These are phyloP conservation scores for Asterophora parasitica DNA, from an alignment of 768 basidiomycete genomes.

Conservation along the genomic window DNA sequence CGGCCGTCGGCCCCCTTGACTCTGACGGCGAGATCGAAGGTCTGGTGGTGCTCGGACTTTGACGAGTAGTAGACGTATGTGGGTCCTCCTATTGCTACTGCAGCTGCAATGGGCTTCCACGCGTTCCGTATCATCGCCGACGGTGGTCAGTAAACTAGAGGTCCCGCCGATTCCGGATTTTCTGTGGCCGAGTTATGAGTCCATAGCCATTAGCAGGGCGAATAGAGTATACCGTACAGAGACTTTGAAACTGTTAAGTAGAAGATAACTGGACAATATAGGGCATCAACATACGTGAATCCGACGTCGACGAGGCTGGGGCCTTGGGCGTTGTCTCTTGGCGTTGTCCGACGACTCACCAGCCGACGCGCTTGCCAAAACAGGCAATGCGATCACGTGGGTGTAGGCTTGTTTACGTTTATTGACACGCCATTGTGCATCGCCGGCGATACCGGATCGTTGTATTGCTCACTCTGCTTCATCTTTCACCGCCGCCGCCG, in stretches of 20 bases:
- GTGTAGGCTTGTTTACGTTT: neutral
- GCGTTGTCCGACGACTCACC: too few species aligned
- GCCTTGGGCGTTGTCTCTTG: too few species aligned
- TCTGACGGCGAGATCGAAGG: conserved; percentile 58
- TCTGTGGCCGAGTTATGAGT: neutral
- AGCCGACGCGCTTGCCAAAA: too few species aligned
- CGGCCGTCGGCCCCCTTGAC: conserved; percentile 57
- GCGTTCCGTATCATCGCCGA: conserved; percentile 53
- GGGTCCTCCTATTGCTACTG: conserved; percentile 51
- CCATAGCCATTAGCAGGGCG: too few species aligned
- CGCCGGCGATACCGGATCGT: neutral
- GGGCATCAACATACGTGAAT: neutral
- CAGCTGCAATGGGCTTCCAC: conserved; percentile 65
- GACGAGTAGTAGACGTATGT: conserved; percentile 55
- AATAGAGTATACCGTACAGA: neutral
- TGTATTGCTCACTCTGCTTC: neutral
- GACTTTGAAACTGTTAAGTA: neutral
- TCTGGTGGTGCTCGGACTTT: conserved; percentile 35
- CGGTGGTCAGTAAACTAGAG: neutral
- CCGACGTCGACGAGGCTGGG: neutral
- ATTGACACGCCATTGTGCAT: too few species aligned
- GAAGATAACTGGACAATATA: neutral
- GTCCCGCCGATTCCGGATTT: neutral
- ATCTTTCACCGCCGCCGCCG: conserved; percentile 1
- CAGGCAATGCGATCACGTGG: conserved; percentile 4